These are phyloP conservation scores for Aspergillus hancockii DNA, from an alignment of 495 filamentous ascomycete genomes.

Conservation along the genomic window DNA sequence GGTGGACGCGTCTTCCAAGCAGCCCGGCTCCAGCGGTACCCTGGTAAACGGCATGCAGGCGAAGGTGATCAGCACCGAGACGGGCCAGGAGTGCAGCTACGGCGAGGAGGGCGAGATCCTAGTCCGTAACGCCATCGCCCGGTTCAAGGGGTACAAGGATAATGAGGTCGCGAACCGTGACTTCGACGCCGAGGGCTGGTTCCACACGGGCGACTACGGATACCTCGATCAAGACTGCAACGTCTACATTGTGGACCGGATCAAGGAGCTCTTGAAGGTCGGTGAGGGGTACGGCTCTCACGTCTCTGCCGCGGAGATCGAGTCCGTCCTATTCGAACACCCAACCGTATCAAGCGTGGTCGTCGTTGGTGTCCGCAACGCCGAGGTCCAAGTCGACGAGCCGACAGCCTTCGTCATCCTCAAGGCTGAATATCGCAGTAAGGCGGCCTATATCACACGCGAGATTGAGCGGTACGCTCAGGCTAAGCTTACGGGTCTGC, in stretches of 20 bases:
- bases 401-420: constrained; percentile 70
- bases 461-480: constrained; percentile 15
- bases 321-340: constrained; percentile 67
- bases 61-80: constrained; percentile 21
- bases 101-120: constrained; percentile 24
- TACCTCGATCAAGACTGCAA: constrained; percentile 51
- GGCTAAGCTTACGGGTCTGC: constrained; percentile 6
- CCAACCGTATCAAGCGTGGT: constrained; percentile 65
- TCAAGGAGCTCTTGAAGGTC: constrained; percentile 52
- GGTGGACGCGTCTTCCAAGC: constrained; percentile 18
- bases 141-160: constrained; percentile 24
- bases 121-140: constrained; percentile 19
- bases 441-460: neutral
- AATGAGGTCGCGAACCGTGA: constrained; percentile 23
- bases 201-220: constrained; percentile 59
- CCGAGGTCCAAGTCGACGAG: constrained; percentile 63
- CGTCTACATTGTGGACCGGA: constrained; percentile 55
- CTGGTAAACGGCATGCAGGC: constrained; percentile 27
- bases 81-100: constrained; percentile 16
- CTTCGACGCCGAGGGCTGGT: constrained; percentile 45
- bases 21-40: constrained; percentile 22
- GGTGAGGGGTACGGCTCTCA: constrained; percentile 45
- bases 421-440: constrained; percentile 8
- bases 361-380: constrained; percentile 68
- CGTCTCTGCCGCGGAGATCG: constrained; percentile 76